Conservation (phyloP, 495 filamentous ascomycete species). For the Xylaria longipes region DNA sequence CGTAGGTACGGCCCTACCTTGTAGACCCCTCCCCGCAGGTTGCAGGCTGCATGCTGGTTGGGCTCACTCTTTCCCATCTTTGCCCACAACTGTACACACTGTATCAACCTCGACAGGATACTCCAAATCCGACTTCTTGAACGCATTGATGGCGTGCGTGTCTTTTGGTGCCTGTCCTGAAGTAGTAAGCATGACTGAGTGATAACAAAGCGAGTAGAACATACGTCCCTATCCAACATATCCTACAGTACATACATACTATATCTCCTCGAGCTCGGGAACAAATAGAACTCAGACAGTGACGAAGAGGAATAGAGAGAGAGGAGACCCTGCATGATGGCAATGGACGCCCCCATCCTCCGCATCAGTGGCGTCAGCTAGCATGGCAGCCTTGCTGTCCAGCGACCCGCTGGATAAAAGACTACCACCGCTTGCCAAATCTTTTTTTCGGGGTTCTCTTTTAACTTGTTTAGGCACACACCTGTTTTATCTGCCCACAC, state of each 20-base stretch:
- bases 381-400: constrained; percentile 24
- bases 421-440: constrained; percentile 12
- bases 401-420: constrained; percentile 24
- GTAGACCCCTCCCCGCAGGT: constrained; percentile 21
- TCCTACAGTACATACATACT: neutral
- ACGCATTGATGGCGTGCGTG: neutral
- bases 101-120: neutral
- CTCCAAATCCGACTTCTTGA: neutral
- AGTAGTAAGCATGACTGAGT: neutral
- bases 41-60: neutral
- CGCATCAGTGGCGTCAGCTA: constrained; percentile 54
- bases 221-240: neutral
- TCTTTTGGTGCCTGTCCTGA: neutral
- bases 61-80: constrained; percentile 5
- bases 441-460: neutral
- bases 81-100: neutral
- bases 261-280: neutral
- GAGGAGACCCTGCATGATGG: constrained; percentile 50
- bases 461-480: constrained; percentile 3
- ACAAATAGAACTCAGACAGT: neutral
- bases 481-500: neutral
- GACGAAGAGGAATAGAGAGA: neutral
- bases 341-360: constrained; percentile 41
- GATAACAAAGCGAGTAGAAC: neutral
- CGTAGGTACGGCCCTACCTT: constrained; percentile 26